Evolutionary conservation across 306 rosid species (phyloP).

Genomic region (Styphnolobium japonicum): DNA sequence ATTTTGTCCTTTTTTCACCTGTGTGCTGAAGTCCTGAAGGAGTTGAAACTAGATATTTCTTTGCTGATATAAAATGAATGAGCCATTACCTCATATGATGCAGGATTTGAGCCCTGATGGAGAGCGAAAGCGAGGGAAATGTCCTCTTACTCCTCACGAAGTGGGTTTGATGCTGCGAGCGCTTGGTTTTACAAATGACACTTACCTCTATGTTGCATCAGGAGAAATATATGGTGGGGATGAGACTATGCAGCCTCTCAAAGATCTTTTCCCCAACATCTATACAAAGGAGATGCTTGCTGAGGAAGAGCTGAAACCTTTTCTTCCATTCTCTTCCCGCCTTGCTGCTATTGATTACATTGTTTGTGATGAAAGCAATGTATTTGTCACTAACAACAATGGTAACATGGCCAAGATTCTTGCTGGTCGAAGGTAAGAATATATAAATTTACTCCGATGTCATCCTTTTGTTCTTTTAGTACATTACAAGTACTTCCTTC

Average conservation of each 20-base stretch:
- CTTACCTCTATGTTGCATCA: conserved; percentile 88
- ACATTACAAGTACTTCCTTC: neutral
- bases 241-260: conserved; percentile 88
- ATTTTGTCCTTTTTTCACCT: neutral
- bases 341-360: conserved; percentile 96
- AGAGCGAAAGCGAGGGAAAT: conserved; percentile 95
- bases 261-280: conserved; percentile 88
- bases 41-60: conserved; percentile 2
- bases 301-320: conserved; percentile 73
- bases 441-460: neutral
- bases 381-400: conserved; percentile 92
- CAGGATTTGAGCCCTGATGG: conserved; percentile 88
- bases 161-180: conserved; percentile 96
- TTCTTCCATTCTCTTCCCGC: conserved; percentile 88
- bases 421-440: conserved; percentile 86
- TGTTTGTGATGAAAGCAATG: conserved; percentile 93
- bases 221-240: conserved; percentile 99
- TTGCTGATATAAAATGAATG: conserved; percentile 19
- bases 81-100: conserved; percentile 3
- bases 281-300: conserved; percentile 96
- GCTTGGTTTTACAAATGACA: conserved; percentile 90
- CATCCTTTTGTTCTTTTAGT: neutral
- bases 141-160: conserved; percentile 94
- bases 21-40: neutral
- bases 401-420: conserved; percentile 99